Base-by-base conservation (phyloP, 2,329 filamentous ascomycete genomes). In the Monilinia fructicola region DNA sequence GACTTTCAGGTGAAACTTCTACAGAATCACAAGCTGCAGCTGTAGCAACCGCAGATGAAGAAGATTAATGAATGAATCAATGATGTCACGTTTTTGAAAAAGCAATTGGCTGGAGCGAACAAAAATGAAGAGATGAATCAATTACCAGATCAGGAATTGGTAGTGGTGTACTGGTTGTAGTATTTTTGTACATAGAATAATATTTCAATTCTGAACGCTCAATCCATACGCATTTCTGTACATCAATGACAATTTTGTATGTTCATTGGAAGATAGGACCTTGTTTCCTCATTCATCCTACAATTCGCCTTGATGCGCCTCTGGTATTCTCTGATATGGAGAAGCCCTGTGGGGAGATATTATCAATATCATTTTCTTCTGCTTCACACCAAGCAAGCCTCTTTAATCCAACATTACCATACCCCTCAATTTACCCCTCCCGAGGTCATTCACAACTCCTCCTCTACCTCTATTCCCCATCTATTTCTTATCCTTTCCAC, bases 171-270 rank as follows among this genome's bases (percentile, higher is more conserved):
- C 54, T 50, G 63, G 16, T 65, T 65, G 53, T 64, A 52, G 59
- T 67, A 67, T 64, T 62, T 72, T 74, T 76, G 71, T 75, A 76
- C 71, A 76, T 75, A 75, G 66, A 73, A 70, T 71, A 72, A 74
- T 70, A 65, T 46, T 48, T 54, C 66, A 60, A 56, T 67, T 67
- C 40, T 64, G 53, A 71, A 71, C 60, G 52, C 54, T 61, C 35
- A 56, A 23, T 61, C 54, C 63, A 28, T 31, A 28, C 21, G 42
- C 18, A 28, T 62, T 53, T 42, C 26, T 48, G 44, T 23, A 50
- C 58, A 28, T 50, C 28, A n/a, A 18, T 38, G 44, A n/a, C 44
- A 50, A 28, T 52, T 50, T 10, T 38, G 14, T 60, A 16, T 60
- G 31, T 50, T 10, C 28, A 23, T 50, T n/a, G 14, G 14, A 38